A percentile compares a stretch with the other conserved stretches of the same genome.
Conservation (phyloP, 441 rosid genomes). For the Euphorbia schlechtendalii region DNA sequence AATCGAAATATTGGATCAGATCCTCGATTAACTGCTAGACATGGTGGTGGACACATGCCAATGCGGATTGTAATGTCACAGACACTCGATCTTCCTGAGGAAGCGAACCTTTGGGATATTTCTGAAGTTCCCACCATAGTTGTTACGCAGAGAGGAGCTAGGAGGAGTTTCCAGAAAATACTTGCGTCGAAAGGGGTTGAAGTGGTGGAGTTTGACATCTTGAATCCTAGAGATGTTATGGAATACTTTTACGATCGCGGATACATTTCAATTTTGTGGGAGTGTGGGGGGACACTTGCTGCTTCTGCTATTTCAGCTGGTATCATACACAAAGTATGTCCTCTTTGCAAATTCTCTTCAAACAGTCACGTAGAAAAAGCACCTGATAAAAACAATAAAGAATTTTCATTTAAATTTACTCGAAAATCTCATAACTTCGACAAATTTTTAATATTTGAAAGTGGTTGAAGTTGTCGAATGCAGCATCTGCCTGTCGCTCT, state of each 20-base stretch:
- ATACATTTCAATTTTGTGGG: conserved; percentile 85
- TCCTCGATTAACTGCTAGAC: conserved; percentile 80
- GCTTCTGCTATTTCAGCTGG: conserved; percentile 89
- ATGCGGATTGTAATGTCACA: conserved; percentile 75
- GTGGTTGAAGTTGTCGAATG: not conserved
- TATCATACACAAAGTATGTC: conserved; percentile 71
- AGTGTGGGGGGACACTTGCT: conserved; percentile 86
- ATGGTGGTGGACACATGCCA: conserved; percentile 83
- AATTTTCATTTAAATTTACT: too few species aligned
- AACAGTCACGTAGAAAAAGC: not conserved
- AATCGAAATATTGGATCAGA: conserved; percentile 33
- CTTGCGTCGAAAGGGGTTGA: conserved; percentile 89
- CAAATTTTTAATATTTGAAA: not conserved
- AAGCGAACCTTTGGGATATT: conserved; percentile 84
- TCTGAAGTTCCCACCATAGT: conserved; percentile 76
- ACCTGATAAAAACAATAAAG: not conserved
- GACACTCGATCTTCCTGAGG: conserved; percentile 75
- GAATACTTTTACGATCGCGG: conserved; percentile 87
- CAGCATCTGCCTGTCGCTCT: not conserved
- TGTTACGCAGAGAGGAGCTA: conserved; percentile 89
- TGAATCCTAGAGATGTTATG: conserved; percentile 89
- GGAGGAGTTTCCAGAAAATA: conserved; percentile 66
- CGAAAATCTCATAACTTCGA: not conserved
- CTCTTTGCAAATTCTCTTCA: not conserved
- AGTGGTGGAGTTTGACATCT: conserved; percentile 87